phyloP scores from a whole-genome alignment of 495 filamentous ascomycete genomes.

The Penicillium soppii region DNA sequence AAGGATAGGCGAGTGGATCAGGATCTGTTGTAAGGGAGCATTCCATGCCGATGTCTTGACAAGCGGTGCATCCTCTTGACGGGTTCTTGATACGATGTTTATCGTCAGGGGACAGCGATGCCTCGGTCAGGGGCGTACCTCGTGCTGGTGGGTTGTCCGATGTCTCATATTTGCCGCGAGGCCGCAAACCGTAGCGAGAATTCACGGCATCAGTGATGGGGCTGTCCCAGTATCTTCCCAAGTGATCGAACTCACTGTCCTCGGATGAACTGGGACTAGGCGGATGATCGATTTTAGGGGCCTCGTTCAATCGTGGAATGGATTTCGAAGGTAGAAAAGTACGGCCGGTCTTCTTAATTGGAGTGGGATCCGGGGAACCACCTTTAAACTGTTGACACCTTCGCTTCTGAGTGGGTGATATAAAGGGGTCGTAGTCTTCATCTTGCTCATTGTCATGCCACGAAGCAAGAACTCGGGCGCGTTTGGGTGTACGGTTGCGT shows the following conservation, averaged over 20 bases:
- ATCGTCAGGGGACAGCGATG: background rate
- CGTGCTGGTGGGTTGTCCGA: background rate
- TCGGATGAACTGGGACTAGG: background rate
- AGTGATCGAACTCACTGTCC: background rate
- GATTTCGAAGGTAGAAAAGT: background rate
- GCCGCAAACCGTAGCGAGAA: background rate
- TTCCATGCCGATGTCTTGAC: background rate
- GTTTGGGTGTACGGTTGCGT: background rate
- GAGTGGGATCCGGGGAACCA: background rate
- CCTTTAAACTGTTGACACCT: too few species aligned
- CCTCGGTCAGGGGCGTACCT: background rate
- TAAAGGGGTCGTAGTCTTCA: conserved; percentile 5
- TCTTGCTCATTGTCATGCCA: conserved; percentile 18
- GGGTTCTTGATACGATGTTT: too few species aligned
- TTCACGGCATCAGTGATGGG: too few species aligned
- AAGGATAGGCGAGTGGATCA: background rate
- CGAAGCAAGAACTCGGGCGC: background rate
- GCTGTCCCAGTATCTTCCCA: background rate
- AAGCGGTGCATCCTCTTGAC: background rate
- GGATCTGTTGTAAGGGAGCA: conserved; percentile 1
- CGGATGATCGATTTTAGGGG: background rate
- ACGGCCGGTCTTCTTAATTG: background rate
- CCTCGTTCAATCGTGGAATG: background rate
- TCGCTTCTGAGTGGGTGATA: too few species aligned
- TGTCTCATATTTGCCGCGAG: background rate